A percentile compares a stretch with the other conserved stretches of the same genome.
phyloP scores from a whole-genome alignment of 2,329 filamentous ascomycete species.

The Dendryphion nanum region DNA sequence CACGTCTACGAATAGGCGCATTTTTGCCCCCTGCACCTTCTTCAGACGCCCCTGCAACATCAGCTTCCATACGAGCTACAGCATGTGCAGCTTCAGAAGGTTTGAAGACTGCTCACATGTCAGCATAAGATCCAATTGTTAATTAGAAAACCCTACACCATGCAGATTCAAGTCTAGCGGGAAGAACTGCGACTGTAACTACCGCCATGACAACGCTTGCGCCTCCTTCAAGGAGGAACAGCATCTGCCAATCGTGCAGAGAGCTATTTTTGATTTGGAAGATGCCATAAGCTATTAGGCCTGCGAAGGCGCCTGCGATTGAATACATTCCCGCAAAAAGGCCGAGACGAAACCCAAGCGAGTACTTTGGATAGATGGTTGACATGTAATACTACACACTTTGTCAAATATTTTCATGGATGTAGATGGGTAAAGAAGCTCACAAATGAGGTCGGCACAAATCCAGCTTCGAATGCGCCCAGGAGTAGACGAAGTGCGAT shows the following conservation, averaged over 20 bases:
- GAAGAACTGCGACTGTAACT: constrained; percentile 35
- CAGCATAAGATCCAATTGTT: constrained; percentile 1
- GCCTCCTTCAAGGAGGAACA: constrained; percentile 46
- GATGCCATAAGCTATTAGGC: constrained; percentile 11
- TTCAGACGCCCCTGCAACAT: neutral
- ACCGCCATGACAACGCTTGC: constrained; percentile 29
- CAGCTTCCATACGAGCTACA: neutral
- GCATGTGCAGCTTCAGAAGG: constrained; percentile 6
- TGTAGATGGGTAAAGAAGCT: too few relatives aligned
- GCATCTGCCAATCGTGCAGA: constrained; percentile 51
- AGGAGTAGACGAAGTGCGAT: constrained; percentile 10
- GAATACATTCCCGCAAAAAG: constrained; percentile 10
- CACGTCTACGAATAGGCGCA: constrained; percentile 1
- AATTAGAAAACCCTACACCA: too few relatives aligned
- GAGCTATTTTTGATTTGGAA: constrained; percentile 1
- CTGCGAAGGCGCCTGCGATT: constrained; percentile 11
- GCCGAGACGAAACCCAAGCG: constrained; percentile 6
- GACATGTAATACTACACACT: constrained; percentile 5
- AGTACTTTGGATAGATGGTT: constrained; percentile 10
- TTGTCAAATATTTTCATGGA: too few relatives aligned
- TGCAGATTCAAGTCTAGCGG: constrained; percentile 5
- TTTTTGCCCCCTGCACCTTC: neutral
- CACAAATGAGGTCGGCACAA: too few relatives aligned
- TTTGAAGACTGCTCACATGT: constrained; percentile 1
- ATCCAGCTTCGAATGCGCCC: constrained; percentile 11